phyloP scores from a whole-genome alignment of 352 stramenopile genomes.

The Phytophthora capsici region DNA sequence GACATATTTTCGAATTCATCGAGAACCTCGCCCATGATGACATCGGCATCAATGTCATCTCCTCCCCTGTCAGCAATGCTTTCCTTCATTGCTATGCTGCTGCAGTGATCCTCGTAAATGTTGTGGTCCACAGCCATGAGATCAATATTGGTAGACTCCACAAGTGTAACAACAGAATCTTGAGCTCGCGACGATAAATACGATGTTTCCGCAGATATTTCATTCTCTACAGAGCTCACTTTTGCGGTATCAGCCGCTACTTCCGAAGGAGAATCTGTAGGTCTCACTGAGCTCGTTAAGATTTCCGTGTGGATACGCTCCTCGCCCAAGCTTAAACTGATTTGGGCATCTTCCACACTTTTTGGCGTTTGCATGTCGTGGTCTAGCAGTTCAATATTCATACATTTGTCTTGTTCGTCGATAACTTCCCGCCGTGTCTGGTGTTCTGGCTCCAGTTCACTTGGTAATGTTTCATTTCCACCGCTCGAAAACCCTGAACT shows the following conservation, averaged over 20 bases:
- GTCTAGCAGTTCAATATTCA: background rate
- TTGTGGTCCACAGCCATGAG: background rate
- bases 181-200: too few species aligned
- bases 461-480: constrained; percentile 1
- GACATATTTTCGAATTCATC: background rate
- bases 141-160: background rate
- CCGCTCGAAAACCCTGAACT: background rate
- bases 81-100: too few species aligned
- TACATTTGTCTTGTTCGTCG: background rate
- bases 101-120: background rate
- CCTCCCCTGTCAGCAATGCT: background rate
- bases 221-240: too few species aligned
- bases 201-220: too few species aligned
- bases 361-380: too few species aligned
- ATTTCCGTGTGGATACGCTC: background rate
- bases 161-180: background rate
- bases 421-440: background rate
- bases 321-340: background rate
- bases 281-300: background rate
- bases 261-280: background rate
- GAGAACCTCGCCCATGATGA: background rate
- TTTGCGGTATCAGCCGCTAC: background rate
- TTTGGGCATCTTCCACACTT: background rate
- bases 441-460: background rate
- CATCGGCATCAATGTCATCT: background rate